phyloP scores from a whole-genome alignment of 73 alveolate genomes.

The Effrenium voratum region DNA sequence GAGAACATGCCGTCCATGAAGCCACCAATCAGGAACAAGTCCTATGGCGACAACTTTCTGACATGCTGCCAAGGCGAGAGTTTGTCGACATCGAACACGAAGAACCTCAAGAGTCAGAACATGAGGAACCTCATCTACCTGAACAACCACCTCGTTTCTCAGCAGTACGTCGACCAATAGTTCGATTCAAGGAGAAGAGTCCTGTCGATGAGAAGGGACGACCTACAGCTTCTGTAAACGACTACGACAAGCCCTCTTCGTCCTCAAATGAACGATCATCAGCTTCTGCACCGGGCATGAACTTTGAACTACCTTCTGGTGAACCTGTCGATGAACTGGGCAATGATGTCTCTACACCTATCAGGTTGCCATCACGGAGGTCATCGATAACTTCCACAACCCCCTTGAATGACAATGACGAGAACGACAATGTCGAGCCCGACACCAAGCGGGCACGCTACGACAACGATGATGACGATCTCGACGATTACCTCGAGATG shows the following conservation, averaged over 20 bases:
- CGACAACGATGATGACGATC: not conserved
- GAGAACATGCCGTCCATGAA: not conserved
- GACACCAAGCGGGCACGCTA: not conserved
- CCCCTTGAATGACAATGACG: not conserved
- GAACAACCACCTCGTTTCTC: too few relatives aligned
- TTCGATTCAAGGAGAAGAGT: not conserved
- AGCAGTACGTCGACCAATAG: not conserved
- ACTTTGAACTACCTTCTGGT: not conserved
- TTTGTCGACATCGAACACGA: not conserved
- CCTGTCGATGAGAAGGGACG: not conserved
- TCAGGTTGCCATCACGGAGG: not conserved
- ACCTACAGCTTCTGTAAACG: not conserved
- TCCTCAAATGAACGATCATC: not conserved
- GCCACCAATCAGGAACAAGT: not conserved
- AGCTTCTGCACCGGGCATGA: not conserved
- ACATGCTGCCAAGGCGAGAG: not conserved
- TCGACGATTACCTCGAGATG: not conserved
- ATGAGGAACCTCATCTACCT: not conserved
- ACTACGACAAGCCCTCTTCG: not conserved
- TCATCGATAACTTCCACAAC: not conserved
- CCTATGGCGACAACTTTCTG: not conserved
- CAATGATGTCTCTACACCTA: not conserved
- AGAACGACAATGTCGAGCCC: not conserved
- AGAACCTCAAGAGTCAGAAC: not conserved
- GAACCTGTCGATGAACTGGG: not conserved